phyloP scores from a whole-genome alignment of 495 filamentous ascomycete species.

The Aspergillus olivimuriae region DNA sequence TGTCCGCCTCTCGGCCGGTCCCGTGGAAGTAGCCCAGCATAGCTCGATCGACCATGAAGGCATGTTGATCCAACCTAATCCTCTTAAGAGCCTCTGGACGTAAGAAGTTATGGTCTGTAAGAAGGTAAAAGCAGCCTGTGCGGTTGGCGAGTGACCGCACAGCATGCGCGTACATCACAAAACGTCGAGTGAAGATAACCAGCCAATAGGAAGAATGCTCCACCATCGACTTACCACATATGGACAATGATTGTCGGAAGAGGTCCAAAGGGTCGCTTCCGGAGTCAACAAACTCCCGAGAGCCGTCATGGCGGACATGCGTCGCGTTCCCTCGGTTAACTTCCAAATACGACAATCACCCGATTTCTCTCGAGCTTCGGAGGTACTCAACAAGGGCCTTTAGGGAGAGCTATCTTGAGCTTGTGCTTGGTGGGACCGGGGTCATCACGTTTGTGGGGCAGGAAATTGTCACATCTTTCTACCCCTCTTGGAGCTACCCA shows the following conservation, averaged over 20 bases:
- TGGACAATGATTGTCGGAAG: background rate
- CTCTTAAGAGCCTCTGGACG: background rate
- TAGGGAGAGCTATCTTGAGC: background rate
- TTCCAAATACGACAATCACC: background rate
- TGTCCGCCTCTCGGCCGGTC: background rate
- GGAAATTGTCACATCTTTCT: background rate
- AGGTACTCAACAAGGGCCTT: background rate
- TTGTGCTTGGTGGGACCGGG: background rate
- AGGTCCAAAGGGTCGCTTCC: background rate
- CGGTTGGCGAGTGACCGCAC: background rate
- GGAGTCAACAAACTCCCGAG: background rate
- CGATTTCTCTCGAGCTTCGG: background rate
- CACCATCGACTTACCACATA: background rate
- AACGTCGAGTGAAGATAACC: background rate
- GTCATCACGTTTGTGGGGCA: background rate
- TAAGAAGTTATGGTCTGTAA: background rate
- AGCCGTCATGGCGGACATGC: background rate
- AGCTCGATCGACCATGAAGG: background rate
- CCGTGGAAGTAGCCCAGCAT: background rate
- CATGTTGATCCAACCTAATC: background rate
- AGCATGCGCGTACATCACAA: background rate
- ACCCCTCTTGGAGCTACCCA: background rate
- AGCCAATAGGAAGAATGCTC: background rate
- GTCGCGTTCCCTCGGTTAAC: background rate
- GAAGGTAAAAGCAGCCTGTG: background rate